Evolutionary conservation across 2,329 filamentous ascomycete genomes (phyloP).

Genomic region (Calonectria fujianensis): DNA sequence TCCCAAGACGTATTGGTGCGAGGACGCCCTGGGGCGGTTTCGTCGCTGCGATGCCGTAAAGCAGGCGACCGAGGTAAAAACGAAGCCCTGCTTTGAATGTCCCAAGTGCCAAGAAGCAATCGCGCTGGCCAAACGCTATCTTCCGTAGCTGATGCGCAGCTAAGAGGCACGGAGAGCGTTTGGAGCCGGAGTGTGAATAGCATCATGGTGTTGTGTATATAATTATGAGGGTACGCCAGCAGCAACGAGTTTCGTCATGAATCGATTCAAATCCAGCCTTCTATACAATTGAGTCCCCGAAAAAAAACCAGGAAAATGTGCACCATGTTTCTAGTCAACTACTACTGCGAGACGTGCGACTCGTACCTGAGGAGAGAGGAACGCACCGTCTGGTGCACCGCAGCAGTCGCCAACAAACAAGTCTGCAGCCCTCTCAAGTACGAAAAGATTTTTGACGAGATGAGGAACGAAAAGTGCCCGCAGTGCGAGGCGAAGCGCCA

Average conservation of each 20-base stretch:
- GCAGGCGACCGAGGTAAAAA: background rate
- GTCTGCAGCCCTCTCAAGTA: background rate
- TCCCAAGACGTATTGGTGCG: background rate
- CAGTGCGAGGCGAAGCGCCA: conserved; percentile 3
- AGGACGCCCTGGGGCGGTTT: too few species aligned
- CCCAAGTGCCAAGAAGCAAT: background rate
- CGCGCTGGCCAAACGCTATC: background rate
- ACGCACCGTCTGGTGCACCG: background rate
- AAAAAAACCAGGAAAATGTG: background rate
- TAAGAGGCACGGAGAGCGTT: background rate
- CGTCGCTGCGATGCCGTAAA: background rate
- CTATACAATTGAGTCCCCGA: too few species aligned
- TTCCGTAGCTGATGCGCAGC: background rate
- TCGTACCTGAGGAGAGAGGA: background rate
- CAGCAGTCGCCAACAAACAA: background rate
- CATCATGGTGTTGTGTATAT: background rate
- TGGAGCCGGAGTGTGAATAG: background rate
- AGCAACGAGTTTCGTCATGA: too few species aligned
- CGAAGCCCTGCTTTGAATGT: background rate
- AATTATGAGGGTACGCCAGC: background rate
- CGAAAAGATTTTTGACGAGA: background rate
- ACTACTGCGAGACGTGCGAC: conserved; percentile 12
- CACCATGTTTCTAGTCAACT: background rate
- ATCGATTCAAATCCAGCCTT: background rate
- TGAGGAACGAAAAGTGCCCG: background rate